Conservation (phyloP, 2,329 filamentous ascomycete genomes). For the Dendryphion nanum region DNA sequence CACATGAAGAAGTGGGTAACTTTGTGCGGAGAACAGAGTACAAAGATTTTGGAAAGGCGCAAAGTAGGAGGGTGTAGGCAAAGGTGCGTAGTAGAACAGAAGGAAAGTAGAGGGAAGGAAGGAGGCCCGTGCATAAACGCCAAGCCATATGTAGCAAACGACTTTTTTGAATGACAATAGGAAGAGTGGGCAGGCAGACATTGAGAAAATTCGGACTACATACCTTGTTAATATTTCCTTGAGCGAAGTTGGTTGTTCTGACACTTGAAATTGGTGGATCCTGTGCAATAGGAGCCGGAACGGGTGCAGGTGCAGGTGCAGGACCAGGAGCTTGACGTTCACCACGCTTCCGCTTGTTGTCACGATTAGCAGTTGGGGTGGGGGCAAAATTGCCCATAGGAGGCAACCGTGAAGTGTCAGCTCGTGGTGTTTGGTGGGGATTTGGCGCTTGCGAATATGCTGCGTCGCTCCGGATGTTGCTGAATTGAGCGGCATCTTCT, state of each 20-base stretch:
- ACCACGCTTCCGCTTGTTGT: conserved; percentile 79
- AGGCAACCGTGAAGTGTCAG: conserved; percentile 61
- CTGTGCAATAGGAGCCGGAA: conserved; percentile 30
- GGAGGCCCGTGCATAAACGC: no score
- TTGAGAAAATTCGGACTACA: conserved; percentile 10
- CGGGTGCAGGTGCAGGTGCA: conserved; percentile 37
- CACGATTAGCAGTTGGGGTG: conserved; percentile 77
- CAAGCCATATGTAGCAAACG: no score
- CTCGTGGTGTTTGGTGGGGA: conserved; percentile 48
- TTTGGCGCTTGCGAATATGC: conserved; percentile 44
- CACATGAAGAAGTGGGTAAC: no score
- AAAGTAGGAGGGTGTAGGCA: no score
- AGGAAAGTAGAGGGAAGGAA: no score
- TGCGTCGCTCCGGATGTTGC: conserved; percentile 58
- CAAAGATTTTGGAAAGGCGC: no score
- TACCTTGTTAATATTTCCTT: conserved; percentile 32
- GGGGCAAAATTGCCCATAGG: conserved; percentile 94
- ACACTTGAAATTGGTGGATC: conserved; percentile 34
- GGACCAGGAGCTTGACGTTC: conserved; percentile 55
- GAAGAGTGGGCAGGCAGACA: no score
- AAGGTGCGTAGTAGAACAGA: no score
- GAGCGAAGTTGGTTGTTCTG: conserved; percentile 27
- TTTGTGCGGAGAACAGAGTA: no score
- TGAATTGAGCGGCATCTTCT: conserved; percentile 69
- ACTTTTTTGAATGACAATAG: no score